Conservation (phyloP, 169 alveolate genomes). For the Cryptosporidium tyzzeri region DNA sequence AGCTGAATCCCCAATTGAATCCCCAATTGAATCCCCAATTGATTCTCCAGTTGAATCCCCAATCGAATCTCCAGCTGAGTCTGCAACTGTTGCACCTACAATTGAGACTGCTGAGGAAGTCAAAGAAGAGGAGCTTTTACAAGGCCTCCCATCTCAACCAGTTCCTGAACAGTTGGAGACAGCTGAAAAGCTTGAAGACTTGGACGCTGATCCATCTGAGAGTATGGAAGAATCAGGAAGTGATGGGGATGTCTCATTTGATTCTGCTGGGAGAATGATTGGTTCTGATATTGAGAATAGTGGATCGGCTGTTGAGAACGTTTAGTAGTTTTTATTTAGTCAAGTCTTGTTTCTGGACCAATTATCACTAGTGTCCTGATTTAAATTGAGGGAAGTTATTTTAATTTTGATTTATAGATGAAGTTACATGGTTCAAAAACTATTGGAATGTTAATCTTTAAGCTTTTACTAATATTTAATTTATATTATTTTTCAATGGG, state of each 20-base stretch:
- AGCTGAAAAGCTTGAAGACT: neutral
- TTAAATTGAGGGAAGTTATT: neutral
- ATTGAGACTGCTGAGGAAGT: neutral
- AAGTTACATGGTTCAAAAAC: neutral
- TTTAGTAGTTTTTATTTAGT: neutral
- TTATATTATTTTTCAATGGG: neutral
- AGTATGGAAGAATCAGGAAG: slow-evolving; percentile 10
- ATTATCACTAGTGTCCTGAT: neutral
- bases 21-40: neutral
- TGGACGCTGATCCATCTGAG: neutral
- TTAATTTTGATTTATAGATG: slow-evolving; percentile 1
- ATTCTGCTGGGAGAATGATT: slow-evolving; percentile 53
- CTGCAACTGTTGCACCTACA: neutral
- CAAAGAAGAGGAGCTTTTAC: neutral
- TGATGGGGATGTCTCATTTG: neutral
- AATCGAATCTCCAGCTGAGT: neutral
- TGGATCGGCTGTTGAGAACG: slow-evolving; percentile 11
- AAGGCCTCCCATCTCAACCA: slow-evolving; percentile 10
- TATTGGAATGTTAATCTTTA: neutral
- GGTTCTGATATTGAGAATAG: slow-evolving; percentile 66
- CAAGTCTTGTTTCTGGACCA: neutral
- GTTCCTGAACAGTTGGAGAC: neutral
- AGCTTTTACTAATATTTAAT: neutral
- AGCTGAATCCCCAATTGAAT: neutral
- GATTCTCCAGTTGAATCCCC: slow-evolving; percentile 2